Base-by-base conservation (phyloP, 257 asterid genomes). In the Perilla frutescens region DNA sequence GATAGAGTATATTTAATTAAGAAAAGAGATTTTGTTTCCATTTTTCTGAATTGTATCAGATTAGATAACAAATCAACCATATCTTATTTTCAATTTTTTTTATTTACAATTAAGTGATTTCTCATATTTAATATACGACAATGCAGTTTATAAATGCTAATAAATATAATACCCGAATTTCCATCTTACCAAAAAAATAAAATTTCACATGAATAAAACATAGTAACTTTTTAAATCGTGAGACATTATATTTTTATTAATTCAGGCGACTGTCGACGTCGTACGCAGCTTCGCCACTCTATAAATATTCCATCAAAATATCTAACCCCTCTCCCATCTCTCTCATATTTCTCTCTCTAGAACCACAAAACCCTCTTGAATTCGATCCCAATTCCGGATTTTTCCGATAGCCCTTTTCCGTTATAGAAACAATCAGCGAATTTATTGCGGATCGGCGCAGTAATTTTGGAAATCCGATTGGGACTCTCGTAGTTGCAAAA, bases 251-350 rank as follows among this genome's bases (percentile, higher is more conserved):
- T 44, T 47, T 47, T 6, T 1, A 34, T 34, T 34, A 34, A 34
- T 34, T 34, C 4, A 34, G 3, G 37, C 1, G 37, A 34, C 37
- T 2, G 37, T 34, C n/a, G 56, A 57, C 64, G 48, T 56, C 53
- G 3, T 57, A 62, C 61, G 39, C 29, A 72, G 55, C 45, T 74
- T 48, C 76, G 58, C 45, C 73, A 56, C 37, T 48, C 51, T 75
- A 75, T 66, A 78, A 65, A 80, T 66, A 7, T 0, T 48, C 71
- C 14, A 47, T 48, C 51, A 2, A 7, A 0, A 3, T 3, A 0
- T n/a, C 13, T 3, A 7, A 5, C 40, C 7, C 14, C 7, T 39
- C 70, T 6, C 20, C 9, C 10, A 39, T 13, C 37, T 34, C 63
- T 55, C 40, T 10, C 34, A 2, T 7, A 55, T 39, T 14, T 47